Conservation (phyloP, 2,329 filamentous ascomycete species). For the Colletotrichum chlorophyti region DNA sequence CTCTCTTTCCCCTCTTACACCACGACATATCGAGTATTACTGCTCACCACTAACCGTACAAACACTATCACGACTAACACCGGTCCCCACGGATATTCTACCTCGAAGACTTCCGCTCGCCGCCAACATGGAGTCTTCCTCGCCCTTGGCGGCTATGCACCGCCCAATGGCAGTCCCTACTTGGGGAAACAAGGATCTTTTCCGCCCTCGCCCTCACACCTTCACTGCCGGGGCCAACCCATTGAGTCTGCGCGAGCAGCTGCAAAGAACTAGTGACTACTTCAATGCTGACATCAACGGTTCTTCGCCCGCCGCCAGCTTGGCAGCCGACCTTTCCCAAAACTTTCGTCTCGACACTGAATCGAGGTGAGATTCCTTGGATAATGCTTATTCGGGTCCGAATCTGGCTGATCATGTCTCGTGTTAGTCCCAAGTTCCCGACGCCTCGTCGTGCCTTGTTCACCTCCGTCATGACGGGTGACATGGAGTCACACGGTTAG, state of each 20-base stretch:
- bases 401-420: conserved; percentile 29
- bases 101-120: background rate
- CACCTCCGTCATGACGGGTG: conserved; percentile 72
- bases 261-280: conserved; percentile 73
- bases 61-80: conserved; percentile 9
- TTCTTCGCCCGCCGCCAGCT: conserved; percentile 87
- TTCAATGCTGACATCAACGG: conserved; percentile 80
- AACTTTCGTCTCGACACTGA: conserved; percentile 92
- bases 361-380: conserved; percentile 71
- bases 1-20: conserved; percentile 30
- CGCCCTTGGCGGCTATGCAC: conserved; percentile 92
- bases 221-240: conserved; percentile 64
- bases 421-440: conserved; percentile 76
- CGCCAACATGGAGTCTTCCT: conserved; percentile 81
- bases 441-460: conserved; percentile 88
- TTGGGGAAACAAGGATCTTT: conserved; percentile 65
- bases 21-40: conserved; percentile 37
- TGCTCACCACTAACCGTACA: conserved; percentile 20
- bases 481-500: conserved; percentile 66
- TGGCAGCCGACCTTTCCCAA: conserved; percentile 93
- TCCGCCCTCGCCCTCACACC: conserved; percentile 55
- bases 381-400: background rate
- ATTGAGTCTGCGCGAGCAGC: conserved; percentile 82
- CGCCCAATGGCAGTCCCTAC: conserved; percentile 65
- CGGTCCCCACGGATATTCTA: background rate